Conservation (phyloP, 2,329 filamentous ascomycete genomes). For the Stagonosporopsis tanaceti region DNA sequence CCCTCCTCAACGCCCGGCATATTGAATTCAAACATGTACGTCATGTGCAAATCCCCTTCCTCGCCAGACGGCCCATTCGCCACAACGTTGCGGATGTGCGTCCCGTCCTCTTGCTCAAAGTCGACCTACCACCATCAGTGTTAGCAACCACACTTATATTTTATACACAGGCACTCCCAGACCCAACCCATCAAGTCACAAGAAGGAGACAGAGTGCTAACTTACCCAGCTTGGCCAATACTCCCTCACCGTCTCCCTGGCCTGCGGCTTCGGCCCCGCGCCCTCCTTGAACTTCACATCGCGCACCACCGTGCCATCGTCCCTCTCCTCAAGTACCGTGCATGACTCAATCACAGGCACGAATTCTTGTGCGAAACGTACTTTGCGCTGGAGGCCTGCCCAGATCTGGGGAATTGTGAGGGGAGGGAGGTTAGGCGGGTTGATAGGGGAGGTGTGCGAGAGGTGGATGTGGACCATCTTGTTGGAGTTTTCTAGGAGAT, state of each 20-base stretch:
- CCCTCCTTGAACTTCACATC: constrained; percentile 52
- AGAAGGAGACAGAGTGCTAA: not conserved
- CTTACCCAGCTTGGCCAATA: constrained; percentile 52
- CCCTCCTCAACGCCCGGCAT: constrained; percentile 47
- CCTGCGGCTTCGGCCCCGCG: constrained; percentile 35
- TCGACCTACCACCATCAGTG: constrained; percentile 48
- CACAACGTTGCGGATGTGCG: constrained; percentile 55
- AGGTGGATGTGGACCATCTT: constrained; percentile 52
- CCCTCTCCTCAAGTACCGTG: constrained; percentile 51
- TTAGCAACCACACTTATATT: not conserved
- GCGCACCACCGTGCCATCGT: constrained; percentile 45
- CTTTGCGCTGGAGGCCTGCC: constrained; percentile 57
- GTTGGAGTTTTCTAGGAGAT: constrained; percentile 17
- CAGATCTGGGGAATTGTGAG: constrained; percentile 53
- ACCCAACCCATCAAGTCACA: not conserved
- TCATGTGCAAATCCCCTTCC: constrained; percentile 52
- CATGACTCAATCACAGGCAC: constrained; percentile 54
- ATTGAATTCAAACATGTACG: constrained; percentile 57
- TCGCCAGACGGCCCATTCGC: constrained; percentile 48
- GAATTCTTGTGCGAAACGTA: constrained; percentile 56
- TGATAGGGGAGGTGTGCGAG: constrained; percentile 56
- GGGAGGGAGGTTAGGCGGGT: constrained; percentile 50
- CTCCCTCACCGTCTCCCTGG: constrained; percentile 51
- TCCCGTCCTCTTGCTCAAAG: constrained; percentile 55
- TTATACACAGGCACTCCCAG: too few relatives aligned